phyloP scores from a whole-genome alignment of 768 basidiomycete genomes.

The Psilocybe subaeruginosa region DNA sequence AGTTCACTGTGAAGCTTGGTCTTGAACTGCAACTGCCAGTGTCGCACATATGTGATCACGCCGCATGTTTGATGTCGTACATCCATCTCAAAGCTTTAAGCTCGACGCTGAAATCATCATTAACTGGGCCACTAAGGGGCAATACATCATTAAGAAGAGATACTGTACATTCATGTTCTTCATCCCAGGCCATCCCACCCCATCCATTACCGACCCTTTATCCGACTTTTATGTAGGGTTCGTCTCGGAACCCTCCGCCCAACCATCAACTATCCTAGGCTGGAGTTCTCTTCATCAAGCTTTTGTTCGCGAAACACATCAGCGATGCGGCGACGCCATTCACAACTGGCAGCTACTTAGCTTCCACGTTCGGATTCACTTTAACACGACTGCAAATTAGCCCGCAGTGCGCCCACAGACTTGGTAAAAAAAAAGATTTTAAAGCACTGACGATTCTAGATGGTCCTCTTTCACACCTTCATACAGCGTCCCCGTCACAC shows the following conservation, averaged over 20 bases:
- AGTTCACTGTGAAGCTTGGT: too few relatives aligned
- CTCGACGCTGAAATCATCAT: neutral
- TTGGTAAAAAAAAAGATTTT: neutral
- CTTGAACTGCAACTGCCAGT: too few relatives aligned
- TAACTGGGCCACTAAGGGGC: neutral
- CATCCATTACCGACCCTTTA: too few relatives aligned
- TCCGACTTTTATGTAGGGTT: too few relatives aligned
- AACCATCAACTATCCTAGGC: too few relatives aligned
- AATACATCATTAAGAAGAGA: neutral
- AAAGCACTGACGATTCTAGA: slow-evolving; percentile 15
- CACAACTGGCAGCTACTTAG: neutral
- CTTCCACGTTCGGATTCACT: neutral
- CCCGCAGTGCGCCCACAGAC: neutral
- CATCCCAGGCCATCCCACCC: neutral
- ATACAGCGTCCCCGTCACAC: slow-evolving; percentile 18
- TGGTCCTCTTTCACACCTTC: slow-evolving; percentile 24
- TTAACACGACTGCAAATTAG: neutral
- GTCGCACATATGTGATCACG: too few relatives aligned
- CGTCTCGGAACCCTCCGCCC: too few relatives aligned
- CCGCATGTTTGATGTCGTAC: too few relatives aligned
- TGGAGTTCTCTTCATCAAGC: too few relatives aligned
- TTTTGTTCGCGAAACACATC: neutral
- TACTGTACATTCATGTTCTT: neutral
- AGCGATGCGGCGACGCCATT: neutral
- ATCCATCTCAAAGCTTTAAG: neutral